Evolutionary conservation across 2,329 filamentous ascomycete genomes (phyloP), one percentile per base, ranked within the genome.

Genomic region (Coniella vitis): DNA sequence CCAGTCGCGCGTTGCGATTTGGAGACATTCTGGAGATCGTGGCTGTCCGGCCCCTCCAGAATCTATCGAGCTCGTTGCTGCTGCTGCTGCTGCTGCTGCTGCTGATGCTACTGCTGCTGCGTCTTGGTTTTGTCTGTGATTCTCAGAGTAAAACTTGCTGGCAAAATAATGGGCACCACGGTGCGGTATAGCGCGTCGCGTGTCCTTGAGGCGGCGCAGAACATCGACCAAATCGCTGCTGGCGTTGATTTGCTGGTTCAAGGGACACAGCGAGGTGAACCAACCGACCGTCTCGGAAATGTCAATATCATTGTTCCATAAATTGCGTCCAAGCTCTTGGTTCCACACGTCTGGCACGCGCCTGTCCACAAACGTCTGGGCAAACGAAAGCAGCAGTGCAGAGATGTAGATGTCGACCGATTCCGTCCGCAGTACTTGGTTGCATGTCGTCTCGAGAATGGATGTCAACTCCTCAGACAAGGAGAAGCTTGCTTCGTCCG

Each of bases 261-360:
- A 63, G 0, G 78, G 78, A 42, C 71, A 76, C 12, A 82, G 63
- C 0, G 76, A 72, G 2, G 77, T 79, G 54, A 82, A 80, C 77
- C 77, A 81, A 2, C 78, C 79, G 0, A 82, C 76, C 0, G 78
- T 81, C 45, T 77, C 67, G 4, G 72, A 71, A 1, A 80, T 69
- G 59, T 81, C 74, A 12, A 75, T 63, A 14, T 72, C 69, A 0
- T 62, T 59, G 21, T 70, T 69, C 53, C 68, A 68, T 2, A 65
- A 59, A n/a, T 69, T 63, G 14, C 75, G 65, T 14, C 75, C 75
- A 34, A 72, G 68, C 51, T 76, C 74, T 53, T 75, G 72, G 47
- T 73, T 75, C 75, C 75, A 83, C 0, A 82, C 56, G 1, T 72
- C 71, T 0, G 78, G 79, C 0, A 67, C 60, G 0, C 56, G 52